A percentile compares a stretch with the other conserved stretches of the same genome.
phyloP scores from a whole-genome alignment of 768 basidiomycete genomes.

The Leucocoprinus leucothites region DNA sequence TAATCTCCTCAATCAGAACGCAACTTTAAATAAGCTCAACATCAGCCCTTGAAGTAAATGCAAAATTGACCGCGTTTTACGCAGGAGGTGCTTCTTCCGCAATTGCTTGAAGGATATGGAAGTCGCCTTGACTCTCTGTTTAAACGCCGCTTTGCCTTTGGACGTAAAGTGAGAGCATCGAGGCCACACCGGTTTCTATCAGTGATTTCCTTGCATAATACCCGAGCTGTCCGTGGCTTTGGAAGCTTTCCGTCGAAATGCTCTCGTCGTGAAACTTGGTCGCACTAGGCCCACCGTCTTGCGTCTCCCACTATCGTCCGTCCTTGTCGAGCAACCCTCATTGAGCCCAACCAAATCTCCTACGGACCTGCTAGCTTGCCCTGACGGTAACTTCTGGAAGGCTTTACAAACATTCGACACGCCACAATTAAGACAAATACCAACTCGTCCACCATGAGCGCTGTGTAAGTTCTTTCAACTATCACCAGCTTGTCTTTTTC shows the following conservation, averaged over 20 bases:
- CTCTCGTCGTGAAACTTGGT: not conserved
- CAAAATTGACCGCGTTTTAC: not conserved
- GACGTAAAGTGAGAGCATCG: conserved; percentile 7
- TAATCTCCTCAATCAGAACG: not conserved
- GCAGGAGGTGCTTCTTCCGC: conserved; percentile 2
- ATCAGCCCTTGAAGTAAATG: not conserved
- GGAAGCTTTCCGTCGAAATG: not conserved
- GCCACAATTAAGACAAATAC: not conserved
- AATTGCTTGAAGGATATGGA: conserved; percentile 1
- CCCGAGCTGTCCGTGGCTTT: conserved; percentile 13
- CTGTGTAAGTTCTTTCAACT: not conserved
- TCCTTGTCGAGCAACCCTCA: not conserved
- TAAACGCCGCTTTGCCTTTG: conserved; percentile 8
- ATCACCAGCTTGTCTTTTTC: conserved; percentile 1
- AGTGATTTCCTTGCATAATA: conserved; percentile 13
- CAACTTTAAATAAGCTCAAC: not conserved
- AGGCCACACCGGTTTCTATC: conserved; percentile 9
- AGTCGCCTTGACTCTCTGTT: conserved; percentile 2
- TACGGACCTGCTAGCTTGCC: not conserved
- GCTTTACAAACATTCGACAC: not conserved
- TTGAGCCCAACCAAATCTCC: not conserved
- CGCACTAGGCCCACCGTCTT: not conserved
- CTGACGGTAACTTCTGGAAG: not conserved
- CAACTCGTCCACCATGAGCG: not conserved
- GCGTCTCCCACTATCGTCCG: not conserved